These are phyloP conservation scores for Cinchona pubescens DNA, from an alignment of 257 asterid genomes.

Conservation along the genomic window DNA sequence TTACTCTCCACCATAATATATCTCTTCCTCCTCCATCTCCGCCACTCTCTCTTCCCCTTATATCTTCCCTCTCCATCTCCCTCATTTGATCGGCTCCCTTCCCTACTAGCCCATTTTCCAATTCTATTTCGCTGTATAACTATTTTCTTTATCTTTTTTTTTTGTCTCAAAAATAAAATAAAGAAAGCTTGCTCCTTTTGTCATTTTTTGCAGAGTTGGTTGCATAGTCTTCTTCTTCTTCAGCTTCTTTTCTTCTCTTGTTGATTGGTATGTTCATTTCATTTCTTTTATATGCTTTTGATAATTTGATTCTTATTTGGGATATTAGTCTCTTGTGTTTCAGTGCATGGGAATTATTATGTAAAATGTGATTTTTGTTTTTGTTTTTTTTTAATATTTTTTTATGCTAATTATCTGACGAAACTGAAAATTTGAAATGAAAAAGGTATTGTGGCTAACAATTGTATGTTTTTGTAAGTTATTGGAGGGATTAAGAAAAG, in stretches of 20 bases:
- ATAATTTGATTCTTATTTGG: no score
- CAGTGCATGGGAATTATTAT: background rate
- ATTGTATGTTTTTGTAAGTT: slow-evolving; percentile 2
- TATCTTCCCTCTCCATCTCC: background rate
- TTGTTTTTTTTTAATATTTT: no score
- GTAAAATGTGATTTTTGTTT: background rate
- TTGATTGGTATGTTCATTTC: slow-evolving; percentile 17
- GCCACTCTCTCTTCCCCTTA: background rate
- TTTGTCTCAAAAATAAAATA: background rate
- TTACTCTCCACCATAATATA: slow-evolving; percentile 14
- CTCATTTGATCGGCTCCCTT: slow-evolving; percentile 3
- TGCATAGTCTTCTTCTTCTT: slow-evolving; percentile 15
- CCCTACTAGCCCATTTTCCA: background rate
- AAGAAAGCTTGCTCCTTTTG: background rate
- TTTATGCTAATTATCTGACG: background rate
- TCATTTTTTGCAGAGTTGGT: background rate
- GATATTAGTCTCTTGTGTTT: background rate
- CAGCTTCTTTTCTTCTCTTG: background rate
- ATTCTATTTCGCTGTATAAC: background rate
- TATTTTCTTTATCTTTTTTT: background rate
- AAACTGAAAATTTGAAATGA: background rate
- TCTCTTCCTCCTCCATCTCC: background rate
- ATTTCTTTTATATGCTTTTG: slow-evolving; percentile 1
- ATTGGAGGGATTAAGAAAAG: background rate
- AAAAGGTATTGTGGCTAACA: background rate